Base-by-base conservation (phyloP, 495 filamentous ascomycete species). In the Usnea hakonensis region DNA sequence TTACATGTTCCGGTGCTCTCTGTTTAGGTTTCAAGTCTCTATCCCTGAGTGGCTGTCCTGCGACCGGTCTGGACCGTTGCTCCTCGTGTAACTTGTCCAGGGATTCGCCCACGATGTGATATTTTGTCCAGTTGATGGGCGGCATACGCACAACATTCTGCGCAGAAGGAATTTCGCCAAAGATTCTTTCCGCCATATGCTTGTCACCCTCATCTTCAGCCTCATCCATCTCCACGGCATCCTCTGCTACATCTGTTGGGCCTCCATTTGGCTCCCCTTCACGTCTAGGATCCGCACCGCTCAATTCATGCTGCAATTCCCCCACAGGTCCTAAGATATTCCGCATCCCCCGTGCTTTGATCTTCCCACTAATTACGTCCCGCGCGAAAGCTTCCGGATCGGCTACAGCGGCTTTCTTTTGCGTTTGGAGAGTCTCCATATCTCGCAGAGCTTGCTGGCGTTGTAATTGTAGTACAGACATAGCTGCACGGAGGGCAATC, bases 81-180 rank as follows among this genome's bases (percentile, higher is more conserved):
- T 94, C 88, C 60, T 83, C 80, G 74, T 96, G 91, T 66, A 95
- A 78, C 72, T 86, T 87, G 70, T 95, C 90, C 50, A 96, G 74
- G 14, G 87, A 79, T 60, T 88, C 86, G 32, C 90, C 91, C 1
- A 91, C 85, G 21, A 95, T 78, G 62, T 87, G 87, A 71, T 96
- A 96, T 70, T 95, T 90, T 8, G 83, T 83, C 91, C 91, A 96
- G 76, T 95, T 95, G 62, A 96, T 83, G 3, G 89, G 86, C 30
- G 91, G 91, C 76, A 84, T 88, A 38, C 91, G 86, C 11, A 94
- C 83, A 3, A 96, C 76, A 66, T 85, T 90, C 75, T 96, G 91
- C n/a, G 88, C 83, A 23, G 78, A 79, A 0, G 91, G 91, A 2
- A 96, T 80, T 26, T 73, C 77, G 21, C 76, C 77, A 36, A 85